phyloP scores from a whole-genome alignment of 495 filamentous ascomycete genomes.

The Hypoxylon perforatum region DNA sequence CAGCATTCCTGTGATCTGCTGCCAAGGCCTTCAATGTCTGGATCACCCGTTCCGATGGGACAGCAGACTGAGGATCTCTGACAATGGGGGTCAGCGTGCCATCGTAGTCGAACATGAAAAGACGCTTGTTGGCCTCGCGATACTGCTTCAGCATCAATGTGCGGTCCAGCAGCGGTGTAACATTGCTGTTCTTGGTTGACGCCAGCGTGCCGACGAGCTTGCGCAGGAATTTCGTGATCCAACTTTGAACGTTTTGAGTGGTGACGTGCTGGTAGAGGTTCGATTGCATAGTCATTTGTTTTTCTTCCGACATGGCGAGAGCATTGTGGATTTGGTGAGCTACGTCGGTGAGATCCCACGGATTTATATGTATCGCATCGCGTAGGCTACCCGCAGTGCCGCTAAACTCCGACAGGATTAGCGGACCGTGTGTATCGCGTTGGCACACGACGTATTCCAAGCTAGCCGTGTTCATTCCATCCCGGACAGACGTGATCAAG shows the following conservation, averaged over 20 bases:
- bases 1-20: slow-evolving; percentile 79
- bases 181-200: slow-evolving; percentile 76
- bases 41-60: slow-evolving; percentile 84
- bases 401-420: slow-evolving; percentile 95
- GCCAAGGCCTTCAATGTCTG: slow-evolving; percentile 82
- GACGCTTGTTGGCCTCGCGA: slow-evolving; percentile 72
- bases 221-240: slow-evolving; percentile 80
- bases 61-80: slow-evolving; percentile 83
- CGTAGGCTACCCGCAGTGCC: slow-evolving; percentile 88
- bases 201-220: slow-evolving; percentile 80
- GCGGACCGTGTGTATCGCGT: slow-evolving; percentile 80
- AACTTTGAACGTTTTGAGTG: slow-evolving; percentile 82
- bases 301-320: slow-evolving; percentile 73
- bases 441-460: slow-evolving; percentile 94
- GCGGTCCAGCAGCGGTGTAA: slow-evolving; percentile 83
- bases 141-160: slow-evolving; percentile 76
- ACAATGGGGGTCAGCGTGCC: slow-evolving; percentile 98
- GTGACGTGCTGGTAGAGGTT: slow-evolving; percentile 85
- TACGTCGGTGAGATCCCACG: slow-evolving; percentile 86
- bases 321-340: slow-evolving; percentile 83
- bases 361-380: slow-evolving; percentile 92
- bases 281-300: slow-evolving; percentile 66
- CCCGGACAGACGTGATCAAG: slow-evolving; percentile 89
- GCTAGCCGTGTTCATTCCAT: slow-evolving; percentile 97
- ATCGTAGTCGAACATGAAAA: slow-evolving; percentile 99